These are phyloP conservation scores for Arthroderma sp. DNA, from an alignment of 2,329 filamentous ascomycete genomes.

Conservation along the genomic window DNA sequence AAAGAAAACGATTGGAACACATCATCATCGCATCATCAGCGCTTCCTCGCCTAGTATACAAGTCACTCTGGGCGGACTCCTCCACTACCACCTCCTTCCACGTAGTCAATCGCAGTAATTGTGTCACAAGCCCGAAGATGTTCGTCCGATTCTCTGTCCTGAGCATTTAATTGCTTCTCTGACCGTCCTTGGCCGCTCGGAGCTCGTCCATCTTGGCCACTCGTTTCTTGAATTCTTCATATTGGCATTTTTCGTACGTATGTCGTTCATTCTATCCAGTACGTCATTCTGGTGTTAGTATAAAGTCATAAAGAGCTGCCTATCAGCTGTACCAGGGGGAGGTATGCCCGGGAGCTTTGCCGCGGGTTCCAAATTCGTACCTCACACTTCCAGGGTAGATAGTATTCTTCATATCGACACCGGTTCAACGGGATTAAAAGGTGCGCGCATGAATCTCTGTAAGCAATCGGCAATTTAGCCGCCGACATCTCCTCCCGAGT, in stretches of 20 bases:
- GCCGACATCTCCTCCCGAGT: conserved; percentile 89
- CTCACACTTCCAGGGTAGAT: conserved; percentile 94
- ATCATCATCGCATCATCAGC: too few relatives aligned
- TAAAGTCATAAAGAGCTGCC: background rate
- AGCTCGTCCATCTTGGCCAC: conserved; percentile 98
- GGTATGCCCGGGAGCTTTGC: background rate
- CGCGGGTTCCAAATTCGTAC: conserved; percentile 36
- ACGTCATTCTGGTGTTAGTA: background rate
- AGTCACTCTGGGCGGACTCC: too few relatives aligned
- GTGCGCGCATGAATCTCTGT: conserved; percentile 91
- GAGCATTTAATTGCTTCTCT: conserved; percentile 59
- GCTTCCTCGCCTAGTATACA: too few relatives aligned
- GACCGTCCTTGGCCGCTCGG: conserved; percentile 68
- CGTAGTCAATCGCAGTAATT: background rate
- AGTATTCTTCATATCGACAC: conserved; percentile 84
- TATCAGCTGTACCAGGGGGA: background rate
- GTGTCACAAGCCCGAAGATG: background rate
- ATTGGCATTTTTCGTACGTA: conserved; percentile 98
- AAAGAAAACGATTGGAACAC: too few relatives aligned
- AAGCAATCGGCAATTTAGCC: conserved; percentile 72
- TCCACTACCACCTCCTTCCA: background rate
- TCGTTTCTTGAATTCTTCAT: conserved; percentile 95
- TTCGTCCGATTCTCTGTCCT: background rate
- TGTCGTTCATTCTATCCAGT: conserved; percentile 72
- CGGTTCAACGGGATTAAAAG: conserved; percentile 91